Percentiles rank a stretch among this genome's conserved stretches.
Conservation (phyloP, 768 basidiomycete genomes). For the Russula vinacea region DNA sequence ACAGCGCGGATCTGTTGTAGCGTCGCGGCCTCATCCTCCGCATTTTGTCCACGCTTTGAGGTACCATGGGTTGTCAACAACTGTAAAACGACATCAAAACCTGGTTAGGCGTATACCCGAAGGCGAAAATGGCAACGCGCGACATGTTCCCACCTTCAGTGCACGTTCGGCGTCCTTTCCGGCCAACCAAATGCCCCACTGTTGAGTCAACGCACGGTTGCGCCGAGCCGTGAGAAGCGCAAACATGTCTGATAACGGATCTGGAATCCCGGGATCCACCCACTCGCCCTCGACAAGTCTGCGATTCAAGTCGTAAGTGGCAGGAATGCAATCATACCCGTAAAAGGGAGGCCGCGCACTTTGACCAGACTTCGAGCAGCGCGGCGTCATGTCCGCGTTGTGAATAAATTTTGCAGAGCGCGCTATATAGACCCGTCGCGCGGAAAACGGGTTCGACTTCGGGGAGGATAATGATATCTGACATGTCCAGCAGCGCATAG, state of each 20-base stretch:
- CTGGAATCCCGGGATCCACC: conserved; percentile 57
- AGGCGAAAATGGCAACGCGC: background rate
- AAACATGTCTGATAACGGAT: conserved; percentile 62
- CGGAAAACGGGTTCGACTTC: conserved; percentile 63
- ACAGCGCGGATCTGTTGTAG: conserved; percentile 56
- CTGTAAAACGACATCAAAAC: conserved; percentile 38
- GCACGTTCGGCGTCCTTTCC: conserved; percentile 65
- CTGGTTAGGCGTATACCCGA: background rate
- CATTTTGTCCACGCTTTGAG: conserved; percentile 54
- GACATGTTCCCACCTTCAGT: conserved; percentile 51
- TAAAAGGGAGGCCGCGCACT: conserved; percentile 43
- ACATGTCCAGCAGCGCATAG: conserved; percentile 53
- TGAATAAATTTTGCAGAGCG: conserved; percentile 59
- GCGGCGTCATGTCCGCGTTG: conserved; percentile 56
- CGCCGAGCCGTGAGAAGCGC: conserved; percentile 53
- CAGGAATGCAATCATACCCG: background rate
- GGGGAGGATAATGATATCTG: conserved; percentile 48
- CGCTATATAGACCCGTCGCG: conserved; percentile 52
- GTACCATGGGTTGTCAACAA: conserved; percentile 56
- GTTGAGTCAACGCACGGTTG: conserved; percentile 59
- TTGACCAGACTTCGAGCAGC: conserved; percentile 64
- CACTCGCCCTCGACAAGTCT: conserved; percentile 68
- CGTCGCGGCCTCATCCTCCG: conserved; percentile 58
- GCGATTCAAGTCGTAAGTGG: background rate
- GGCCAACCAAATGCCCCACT: conserved; percentile 81